These are phyloP conservation scores for Acacia acuminata DNA, from an alignment of 306 rosid species.

Conservation along the genomic window DNA sequence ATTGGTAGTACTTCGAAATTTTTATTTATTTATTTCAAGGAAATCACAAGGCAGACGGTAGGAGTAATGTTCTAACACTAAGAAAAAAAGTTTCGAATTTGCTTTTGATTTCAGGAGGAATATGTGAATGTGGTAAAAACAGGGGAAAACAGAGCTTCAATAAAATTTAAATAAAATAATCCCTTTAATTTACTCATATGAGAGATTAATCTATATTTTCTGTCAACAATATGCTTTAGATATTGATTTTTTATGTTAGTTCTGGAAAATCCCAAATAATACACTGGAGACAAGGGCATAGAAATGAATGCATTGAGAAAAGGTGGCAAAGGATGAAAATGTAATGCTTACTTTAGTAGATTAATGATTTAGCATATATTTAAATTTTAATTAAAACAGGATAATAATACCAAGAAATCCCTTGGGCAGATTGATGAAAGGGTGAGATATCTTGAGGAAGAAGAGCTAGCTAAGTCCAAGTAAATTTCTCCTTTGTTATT, in stretches of 20 bases:
- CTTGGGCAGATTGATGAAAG: neutral
- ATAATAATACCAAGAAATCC: neutral
- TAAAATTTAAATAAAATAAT: no score
- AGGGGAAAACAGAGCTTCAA: neutral
- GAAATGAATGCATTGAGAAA: neutral
- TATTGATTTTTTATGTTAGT: neutral
- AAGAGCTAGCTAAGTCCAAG: neutral
- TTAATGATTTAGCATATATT: neutral
- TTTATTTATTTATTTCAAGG: neutral
- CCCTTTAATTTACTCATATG: no score
- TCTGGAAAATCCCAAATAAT: neutral
- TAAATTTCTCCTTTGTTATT: neutral
- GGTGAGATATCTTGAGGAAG: neutral
- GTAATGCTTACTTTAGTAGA: neutral
- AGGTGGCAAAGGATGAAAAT: neutral
- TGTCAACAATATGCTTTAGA: neutral
- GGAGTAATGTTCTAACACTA: neutral
- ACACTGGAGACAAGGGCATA: neutral
- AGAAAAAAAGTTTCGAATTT: neutral
- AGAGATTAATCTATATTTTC: neutral
- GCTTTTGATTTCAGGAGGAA: neutral
- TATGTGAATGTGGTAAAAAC: neutral
- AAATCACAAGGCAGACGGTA: neutral
- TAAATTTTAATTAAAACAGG: neutral
- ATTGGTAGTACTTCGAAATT: neutral